phyloP scores from a whole-genome alignment of 202 grass and related monocot genomes.

The Carex arenaria region DNA sequence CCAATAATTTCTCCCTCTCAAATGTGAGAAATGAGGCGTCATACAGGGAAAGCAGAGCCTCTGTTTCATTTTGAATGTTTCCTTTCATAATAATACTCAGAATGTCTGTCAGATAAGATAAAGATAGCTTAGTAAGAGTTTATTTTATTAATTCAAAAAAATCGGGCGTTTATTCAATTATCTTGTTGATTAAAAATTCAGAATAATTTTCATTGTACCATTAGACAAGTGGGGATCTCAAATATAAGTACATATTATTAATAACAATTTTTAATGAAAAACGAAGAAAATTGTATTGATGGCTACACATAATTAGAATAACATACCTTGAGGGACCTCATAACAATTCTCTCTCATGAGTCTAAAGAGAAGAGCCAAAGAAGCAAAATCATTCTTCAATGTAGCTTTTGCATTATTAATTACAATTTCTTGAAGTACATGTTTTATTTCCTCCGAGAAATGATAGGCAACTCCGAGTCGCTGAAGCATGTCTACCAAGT shows the following conservation, averaged over 20 bases:
- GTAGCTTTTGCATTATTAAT: not conserved
- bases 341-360: slow-evolving; percentile 37
- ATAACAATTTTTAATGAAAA: not conserved
- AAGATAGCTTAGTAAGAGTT: no score
- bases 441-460: slow-evolving; percentile 27
- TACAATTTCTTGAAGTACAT: slow-evolving; percentile 10
- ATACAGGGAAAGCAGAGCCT: slow-evolving; percentile 27
- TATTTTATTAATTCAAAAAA: no score
- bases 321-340: not conserved
- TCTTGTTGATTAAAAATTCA: not conserved
- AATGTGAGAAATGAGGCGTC: slow-evolving; percentile 39
- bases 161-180: not conserved
- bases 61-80: not conserved
- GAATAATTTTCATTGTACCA: no score
- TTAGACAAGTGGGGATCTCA: no score
- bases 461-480: slow-evolving; percentile 42
- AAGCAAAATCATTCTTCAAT: slow-evolving; percentile 12
- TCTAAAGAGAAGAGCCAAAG: slow-evolving; percentile 25
- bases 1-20: slow-evolving; percentile 10
- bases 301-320: not conserved
- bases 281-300: not conserved
- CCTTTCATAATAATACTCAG: not conserved
- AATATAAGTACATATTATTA: not conserved
- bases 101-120: not conserved
- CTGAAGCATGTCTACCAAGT: slow-evolving; percentile 26